Percentiles rank a stretch among this genome's conserved stretches.
Evolutionary conservation across 371 early-diverging fungal genomes (phyloP).

Genomic region (Blakeslea trispora): DNA sequence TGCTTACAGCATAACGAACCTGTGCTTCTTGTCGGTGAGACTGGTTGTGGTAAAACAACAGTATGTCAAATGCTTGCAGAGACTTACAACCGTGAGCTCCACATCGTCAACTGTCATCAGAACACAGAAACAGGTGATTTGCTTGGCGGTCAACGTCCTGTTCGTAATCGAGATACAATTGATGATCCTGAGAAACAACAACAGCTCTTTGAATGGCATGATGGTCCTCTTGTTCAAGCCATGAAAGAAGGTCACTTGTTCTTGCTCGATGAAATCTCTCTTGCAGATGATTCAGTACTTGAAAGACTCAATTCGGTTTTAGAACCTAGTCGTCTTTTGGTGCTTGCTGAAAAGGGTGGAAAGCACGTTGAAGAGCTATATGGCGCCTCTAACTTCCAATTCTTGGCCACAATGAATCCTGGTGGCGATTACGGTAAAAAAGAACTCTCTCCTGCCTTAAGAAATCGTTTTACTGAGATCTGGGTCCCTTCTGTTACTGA

Average conservation of each 20-base stretch:
- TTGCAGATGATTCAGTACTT: constrained; percentile 99
- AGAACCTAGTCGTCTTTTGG: constrained; percentile 89
- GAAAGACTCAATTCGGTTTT: constrained; percentile 99
- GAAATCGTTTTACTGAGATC: constrained; percentile 99
- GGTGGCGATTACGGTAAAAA: constrained; percentile 99
- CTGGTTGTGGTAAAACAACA: constrained; percentile 99
- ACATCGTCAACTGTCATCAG: constrained; percentile 97
- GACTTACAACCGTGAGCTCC: constrained; percentile 65
- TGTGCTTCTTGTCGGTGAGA: constrained; percentile 97
- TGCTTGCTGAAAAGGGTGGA: constrained; percentile 93
- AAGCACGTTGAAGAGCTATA: constrained; percentile 72
- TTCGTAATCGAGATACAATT: constrained; percentile 63
- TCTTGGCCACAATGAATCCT: constrained; percentile 99
- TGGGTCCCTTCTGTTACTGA: constrained; percentile 93
- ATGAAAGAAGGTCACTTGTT: constrained; percentile 95
- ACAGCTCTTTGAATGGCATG: constrained; percentile 92
- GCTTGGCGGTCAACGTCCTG: constrained; percentile 96
- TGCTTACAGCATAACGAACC: constrained; percentile 92
- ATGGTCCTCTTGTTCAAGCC: constrained; percentile 94
- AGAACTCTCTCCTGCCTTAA: constrained; percentile 98
- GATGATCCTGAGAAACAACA: constrained; percentile 32
- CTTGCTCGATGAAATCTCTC: constrained; percentile 99
- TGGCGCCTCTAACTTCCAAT: constrained; percentile 81
- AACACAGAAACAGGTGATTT: constrained; percentile 98
- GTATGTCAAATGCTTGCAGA: constrained; percentile 93